Evolutionary conservation across 1,284 basidiomycete genomes (phyloP), one percentile per base, ranked within the genome.

Genomic region (Cystobasidium sp.): DNA sequence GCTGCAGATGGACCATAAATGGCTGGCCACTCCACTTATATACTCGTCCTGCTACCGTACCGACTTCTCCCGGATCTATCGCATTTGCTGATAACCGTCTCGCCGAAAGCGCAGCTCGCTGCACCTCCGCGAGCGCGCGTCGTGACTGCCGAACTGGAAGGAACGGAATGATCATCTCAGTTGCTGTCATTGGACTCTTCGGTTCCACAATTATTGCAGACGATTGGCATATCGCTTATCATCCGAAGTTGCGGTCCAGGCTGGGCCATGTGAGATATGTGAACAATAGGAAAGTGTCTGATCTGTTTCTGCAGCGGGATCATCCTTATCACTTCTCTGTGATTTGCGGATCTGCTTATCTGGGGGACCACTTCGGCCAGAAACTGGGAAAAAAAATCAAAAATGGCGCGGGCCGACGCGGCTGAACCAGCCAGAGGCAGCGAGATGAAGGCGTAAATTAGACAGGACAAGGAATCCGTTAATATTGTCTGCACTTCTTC

Each of bases 271-370:
- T 20, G 47, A 51, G 47, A 14, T 20, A 51, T 51, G 47, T 51
- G 47, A 51, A 51, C 20, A 31, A 31, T 31, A 31, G 31, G 31
- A 31, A 31, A 31, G 31, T 31, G 31, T 31, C 31, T 31, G 31
- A 31, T 31, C 31, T 31, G 31, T 31, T 37, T 16, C 24, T 56
- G 53, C 53, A 37, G 39, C 16, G 12, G 10, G 20, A n/a, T 14
- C 12, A 49, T 6, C 18, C 20, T n/a, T 18, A 20, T 20, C 24
- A 10, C 37, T 61, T 7, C 16, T 43, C 10, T 61, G 31, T 31
- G 31, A 31, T 44, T 61, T 61, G 59, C n/a, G 39, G 18, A 56
- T 56, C 44, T 61, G 41, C 59, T 61, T 61, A 61, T 61, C 59
- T 61, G 59, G 59, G 59, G 59, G 41, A 44, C 59, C 59, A 31